Conservation (phyloP, 345 rosid genomes). For the Eucalyptus lansdowneana region DNA sequence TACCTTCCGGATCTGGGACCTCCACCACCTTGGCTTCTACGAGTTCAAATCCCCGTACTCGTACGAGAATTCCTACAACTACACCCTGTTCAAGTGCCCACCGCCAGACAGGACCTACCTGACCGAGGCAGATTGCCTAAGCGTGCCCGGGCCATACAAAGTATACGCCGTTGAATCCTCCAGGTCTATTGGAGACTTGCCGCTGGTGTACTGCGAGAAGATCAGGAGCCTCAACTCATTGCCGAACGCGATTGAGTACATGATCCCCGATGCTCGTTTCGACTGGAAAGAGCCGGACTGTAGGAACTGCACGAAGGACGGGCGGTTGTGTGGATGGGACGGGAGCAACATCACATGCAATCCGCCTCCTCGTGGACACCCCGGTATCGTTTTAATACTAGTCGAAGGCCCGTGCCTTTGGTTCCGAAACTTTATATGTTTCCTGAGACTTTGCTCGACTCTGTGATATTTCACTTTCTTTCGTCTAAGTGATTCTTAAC, state of each 20-base stretch:
- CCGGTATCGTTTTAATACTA: neutral
- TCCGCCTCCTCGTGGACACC: neutral
- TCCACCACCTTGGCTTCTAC: neutral
- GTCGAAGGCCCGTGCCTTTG: neutral
- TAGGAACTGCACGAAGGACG: neutral
- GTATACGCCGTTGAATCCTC: neutral
- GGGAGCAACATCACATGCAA: neutral
- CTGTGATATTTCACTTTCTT: neutral
- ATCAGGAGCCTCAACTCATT: neutral
- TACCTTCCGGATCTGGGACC: neutral
- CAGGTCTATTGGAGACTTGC: neutral
- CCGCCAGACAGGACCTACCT: neutral
- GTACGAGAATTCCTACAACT: neutral
- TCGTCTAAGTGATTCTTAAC: neutral
- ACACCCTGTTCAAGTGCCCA: neutral
- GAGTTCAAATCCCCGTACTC: fast-evolving
- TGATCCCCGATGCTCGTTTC: neutral
- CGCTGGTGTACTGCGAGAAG: neutral
- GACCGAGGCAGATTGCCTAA: neutral
- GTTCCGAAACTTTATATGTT: neutral
- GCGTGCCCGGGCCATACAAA: neutral
- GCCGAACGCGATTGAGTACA: fast-evolving
- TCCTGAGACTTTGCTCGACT: neutral
- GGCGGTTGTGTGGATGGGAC: neutral
- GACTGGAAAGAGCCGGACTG: neutral